Evolutionary conservation across 257 asterid genomes (phyloP).

Genomic region (Hygrophila difformis): DNA sequence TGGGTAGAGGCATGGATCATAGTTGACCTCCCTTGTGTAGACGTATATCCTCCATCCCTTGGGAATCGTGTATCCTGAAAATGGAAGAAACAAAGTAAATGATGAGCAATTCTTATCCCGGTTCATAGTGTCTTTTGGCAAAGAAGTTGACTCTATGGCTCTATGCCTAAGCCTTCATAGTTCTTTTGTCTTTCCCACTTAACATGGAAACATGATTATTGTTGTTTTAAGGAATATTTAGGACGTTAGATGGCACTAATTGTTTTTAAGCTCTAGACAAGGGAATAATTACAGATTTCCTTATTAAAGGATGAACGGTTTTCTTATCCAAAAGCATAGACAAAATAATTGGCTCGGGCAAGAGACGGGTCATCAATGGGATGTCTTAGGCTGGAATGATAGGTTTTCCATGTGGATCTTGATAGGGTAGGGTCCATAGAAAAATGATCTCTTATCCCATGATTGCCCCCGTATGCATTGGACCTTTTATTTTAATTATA

Average conservation of each 20-base stretch:
- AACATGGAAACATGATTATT: too few relatives aligned
- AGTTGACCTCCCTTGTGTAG: constrained; percentile 68
- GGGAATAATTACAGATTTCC: constrained; percentile 18
- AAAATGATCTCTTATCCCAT: constrained; percentile 28
- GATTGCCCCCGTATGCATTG: constrained; percentile 23
- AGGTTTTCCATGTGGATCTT: constrained; percentile 54
- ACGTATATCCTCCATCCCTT: constrained; percentile 88
- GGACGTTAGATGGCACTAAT: not conserved
- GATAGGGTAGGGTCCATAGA: constrained; percentile 54
- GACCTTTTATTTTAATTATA: constrained; percentile 9
- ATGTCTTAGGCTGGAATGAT: constrained; percentile 45
- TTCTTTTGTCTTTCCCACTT: too few relatives aligned
- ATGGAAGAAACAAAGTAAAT: not conserved
- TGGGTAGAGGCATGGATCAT: constrained; percentile 74
- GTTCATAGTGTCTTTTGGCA: not conserved
- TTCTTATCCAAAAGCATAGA: constrained; percentile 33
- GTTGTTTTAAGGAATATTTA: too few relatives aligned
- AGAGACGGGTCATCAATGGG: constrained; percentile 38
- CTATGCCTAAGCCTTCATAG: too few relatives aligned
- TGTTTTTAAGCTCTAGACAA: constrained; percentile 17
- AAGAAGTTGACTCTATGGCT: not conserved
- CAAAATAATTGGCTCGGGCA: constrained; percentile 35
- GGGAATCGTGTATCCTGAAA: constrained; percentile 79
- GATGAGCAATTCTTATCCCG: constrained; percentile 7
- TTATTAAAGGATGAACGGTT: constrained; percentile 19